These are phyloP conservation scores for Ormosia semicastrata DNA, from an alignment of 306 rosid genomes.

Conservation along the genomic window DNA sequence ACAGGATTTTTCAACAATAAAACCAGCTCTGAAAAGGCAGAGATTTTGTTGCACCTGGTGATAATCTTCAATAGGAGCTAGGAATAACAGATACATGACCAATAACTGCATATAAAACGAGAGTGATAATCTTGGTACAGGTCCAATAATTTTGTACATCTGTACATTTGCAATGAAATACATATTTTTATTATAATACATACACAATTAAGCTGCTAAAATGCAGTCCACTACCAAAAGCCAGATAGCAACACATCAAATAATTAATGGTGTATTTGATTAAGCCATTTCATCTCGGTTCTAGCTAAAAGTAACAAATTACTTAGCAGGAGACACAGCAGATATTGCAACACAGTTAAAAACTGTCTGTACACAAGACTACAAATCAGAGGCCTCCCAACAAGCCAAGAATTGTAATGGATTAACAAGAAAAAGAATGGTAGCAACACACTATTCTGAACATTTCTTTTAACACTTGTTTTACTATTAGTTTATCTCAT, in stretches of 20 bases:
- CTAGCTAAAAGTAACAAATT: not conserved
- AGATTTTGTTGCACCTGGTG: too few species aligned
- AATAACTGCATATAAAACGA: too few species aligned
- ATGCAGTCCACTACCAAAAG: not conserved
- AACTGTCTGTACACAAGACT: not conserved
- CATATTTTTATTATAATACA: not conserved
- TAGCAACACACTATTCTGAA: too few species aligned
- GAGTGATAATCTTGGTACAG: not conserved
- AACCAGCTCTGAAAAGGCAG: not conserved
- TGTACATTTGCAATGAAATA: not conserved
- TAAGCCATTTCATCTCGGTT: not conserved
- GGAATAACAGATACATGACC: not conserved
- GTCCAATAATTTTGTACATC: not conserved
- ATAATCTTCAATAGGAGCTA: not conserved
- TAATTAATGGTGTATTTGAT: not conserved
- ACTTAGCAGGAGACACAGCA: not conserved
- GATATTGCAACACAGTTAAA: not conserved
- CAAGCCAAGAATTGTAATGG: not conserved
- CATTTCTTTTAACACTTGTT: too few species aligned
- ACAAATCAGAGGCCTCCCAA: not conserved
- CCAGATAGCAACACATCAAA: too few species aligned
- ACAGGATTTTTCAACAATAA: not conserved
- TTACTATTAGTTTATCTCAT: too few species aligned
- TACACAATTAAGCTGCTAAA: not conserved
- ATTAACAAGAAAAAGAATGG: not conserved